Percentiles rank a stretch among this genome's conserved stretches.
Evolutionary conservation across 202 grass and related monocot species (phyloP).

Genomic region (Tripidium arundinaceum): DNA sequence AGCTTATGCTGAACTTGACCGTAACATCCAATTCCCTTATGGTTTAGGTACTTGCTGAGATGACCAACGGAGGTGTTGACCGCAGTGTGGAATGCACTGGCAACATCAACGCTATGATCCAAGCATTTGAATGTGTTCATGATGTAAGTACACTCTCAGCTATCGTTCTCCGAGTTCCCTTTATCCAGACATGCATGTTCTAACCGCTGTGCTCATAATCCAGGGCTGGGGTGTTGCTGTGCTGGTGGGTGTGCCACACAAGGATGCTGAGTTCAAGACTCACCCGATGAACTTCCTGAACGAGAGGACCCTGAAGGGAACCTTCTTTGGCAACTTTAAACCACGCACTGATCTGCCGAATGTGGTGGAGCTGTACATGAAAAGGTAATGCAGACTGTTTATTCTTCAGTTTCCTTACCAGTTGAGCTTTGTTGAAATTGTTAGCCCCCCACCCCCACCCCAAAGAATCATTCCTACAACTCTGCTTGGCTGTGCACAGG

Average conservation of each 20-base stretch:
- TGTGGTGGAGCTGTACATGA: slow-evolving; percentile 93
- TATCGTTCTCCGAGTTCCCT: not conserved
- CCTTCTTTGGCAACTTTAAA: slow-evolving; percentile 96
- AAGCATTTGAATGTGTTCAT: slow-evolving; percentile 97
- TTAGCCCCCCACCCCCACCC: not conserved
- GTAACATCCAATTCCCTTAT: slow-evolving; percentile 4
- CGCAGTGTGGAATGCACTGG: slow-evolving; percentile 89
- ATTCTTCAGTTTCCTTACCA: not conserved
- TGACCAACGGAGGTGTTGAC: slow-evolving; percentile 94
- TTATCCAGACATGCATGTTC: not conserved
- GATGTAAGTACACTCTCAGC: slow-evolving; percentile 25
- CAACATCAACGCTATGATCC: slow-evolving; percentile 88
- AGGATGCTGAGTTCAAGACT: slow-evolving; percentile 86
- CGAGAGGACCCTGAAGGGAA: slow-evolving; percentile 89
- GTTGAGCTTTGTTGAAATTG: not conserved
- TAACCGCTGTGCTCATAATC: not conserved
- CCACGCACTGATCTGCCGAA: slow-evolving; percentile 78
- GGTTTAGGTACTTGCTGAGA: slow-evolving; percentile 81
- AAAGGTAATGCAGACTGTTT: slow-evolving; percentile 34
- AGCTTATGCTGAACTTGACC: not conserved
- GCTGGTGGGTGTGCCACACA: slow-evolving; percentile 79
- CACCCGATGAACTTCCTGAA: slow-evolving; percentile 82
- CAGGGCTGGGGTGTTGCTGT: slow-evolving; percentile 96
- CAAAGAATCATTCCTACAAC: not conserved
- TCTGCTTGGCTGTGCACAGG: slow-evolving; percentile 22